phyloP scores from a whole-genome alignment of 345 rosid genomes.

The Luvunga scandens region DNA sequence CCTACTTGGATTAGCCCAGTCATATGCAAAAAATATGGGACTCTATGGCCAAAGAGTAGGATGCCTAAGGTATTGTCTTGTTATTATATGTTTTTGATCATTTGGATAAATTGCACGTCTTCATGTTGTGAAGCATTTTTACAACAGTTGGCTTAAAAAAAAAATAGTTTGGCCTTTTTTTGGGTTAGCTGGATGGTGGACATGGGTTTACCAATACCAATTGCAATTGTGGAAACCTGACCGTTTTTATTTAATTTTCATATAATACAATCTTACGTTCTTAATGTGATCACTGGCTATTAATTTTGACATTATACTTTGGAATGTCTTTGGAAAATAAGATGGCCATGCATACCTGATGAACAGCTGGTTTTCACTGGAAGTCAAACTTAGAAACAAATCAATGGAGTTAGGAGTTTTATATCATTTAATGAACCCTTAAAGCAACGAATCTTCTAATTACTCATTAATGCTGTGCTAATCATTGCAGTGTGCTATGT shows the following conservation, averaged over 20 bases:
- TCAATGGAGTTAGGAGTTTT: not conserved
- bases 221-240: not conserved
- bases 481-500: conserved; percentile 67
- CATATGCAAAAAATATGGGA: conserved; percentile 99
- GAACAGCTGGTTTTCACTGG: not conserved
- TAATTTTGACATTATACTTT: not conserved
- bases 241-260: not conserved
- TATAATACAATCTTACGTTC: not conserved
- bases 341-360: not conserved
- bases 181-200: not conserved
- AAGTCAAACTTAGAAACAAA: not conserved
- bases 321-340: not conserved
- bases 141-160: not conserved
- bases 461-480: not conserved
- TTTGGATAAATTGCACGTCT: not conserved
- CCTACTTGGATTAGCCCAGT: conserved; percentile 84
- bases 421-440: not conserved
- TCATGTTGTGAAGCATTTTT: not conserved
- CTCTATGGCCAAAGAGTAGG: conserved; percentile 98
- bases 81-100: not conserved
- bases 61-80: conserved; percentile 72
- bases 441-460: not conserved
- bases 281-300: not conserved
- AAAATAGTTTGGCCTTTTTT: not conserved
- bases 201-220: not conserved